Base-by-base conservation (phyloP, 2,329 filamentous ascomycete genomes). In the Chaetomium sp. region DNA sequence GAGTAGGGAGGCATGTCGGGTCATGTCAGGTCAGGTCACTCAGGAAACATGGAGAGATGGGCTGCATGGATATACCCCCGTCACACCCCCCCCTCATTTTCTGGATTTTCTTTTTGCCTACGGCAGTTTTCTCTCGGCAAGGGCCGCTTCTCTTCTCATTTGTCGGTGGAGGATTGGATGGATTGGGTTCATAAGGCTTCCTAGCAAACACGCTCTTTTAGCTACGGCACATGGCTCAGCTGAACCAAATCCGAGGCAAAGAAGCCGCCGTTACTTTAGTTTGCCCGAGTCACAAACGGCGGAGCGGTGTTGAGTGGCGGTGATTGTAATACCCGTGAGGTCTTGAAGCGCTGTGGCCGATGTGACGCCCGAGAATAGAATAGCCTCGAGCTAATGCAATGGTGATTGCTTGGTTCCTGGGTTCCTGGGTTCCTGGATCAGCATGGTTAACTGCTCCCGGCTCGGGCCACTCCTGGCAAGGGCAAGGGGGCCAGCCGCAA, bases 21-120 rank as follows among this genome's bases (percentile, higher is more conserved):
- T 42, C 38, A 19, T 42, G 38, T 42, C 38, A n/a, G 38, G 38
- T 42, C 38, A n/a, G 38, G 38, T 16, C 16, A 19, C 38, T n/a
- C 50, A 13, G 25, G 25, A 21, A 21, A 1, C 16, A 51, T 45
- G 10, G 27, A 27, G 58, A 58, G 62, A 64, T 56, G 51, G 62
- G 57, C 27, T 33, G 7, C 49, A 51, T 35, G 42, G 29, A n/a
- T 64, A 64, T 64, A 64, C 62, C 62, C 60, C 49, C 10, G 5
- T 55, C 29, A 45, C 35, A 47, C 50, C 38, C 23, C 29, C 54
- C 33, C 21, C 29, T 33, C 33, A 21, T 47, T 47, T 47, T 47
- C 45, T 4, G 45, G 45, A 35, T 29, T 21, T 23, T 23, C 9
- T 27, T 38, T 2, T 23, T 25, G 16, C 4, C 8, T 6, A n/a